Base-by-base conservation (phyloP, 352 stramenopile genomes). In the Blastocystis sp. region DNA sequence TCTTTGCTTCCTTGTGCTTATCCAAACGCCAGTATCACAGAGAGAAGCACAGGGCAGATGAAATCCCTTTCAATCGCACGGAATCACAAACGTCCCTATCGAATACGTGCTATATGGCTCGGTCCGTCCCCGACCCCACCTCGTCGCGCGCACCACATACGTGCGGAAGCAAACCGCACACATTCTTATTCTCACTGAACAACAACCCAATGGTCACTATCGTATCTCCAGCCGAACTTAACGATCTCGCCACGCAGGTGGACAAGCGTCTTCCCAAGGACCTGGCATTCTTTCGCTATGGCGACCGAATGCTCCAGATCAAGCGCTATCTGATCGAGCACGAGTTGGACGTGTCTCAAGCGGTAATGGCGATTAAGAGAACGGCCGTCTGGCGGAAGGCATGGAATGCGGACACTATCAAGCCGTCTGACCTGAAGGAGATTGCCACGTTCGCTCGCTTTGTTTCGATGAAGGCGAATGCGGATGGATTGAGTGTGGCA, bases 341-440 rank as follows among this genome's bases (percentile, higher is more conserved):
- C 35, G 70, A 80, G 33, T 31, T 80, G 21, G 60, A 80, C 37
- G 35, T 80, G 4, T 39, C 70, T n/a, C 35, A 80, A 31, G 50
- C 70, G 33, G 60, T 80, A n/a, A 26, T 37, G 16, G 50, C 70
- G 37, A 80, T 80, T 24, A 80, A 80, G 60, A 80, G 70, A 80
- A 80, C 70, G 12, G 60, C 51, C 21, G 60, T 21, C 4, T 80
- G 70, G 70, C 9, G 70, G n/a, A 67, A 80, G 50, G 60, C 26
- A 37, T 80, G 70, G 70, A 80, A 80, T n/a, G 70, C 70, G 19
- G 70, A 80, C 37, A 65, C 70, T 10, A 80, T 80, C 35, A 62
- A 45, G 19, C n/a, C 70, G 21, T 67, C 51, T 19, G 70, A 80
- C 37, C n/a, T 80, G n/a, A 66, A 45, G 26, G 33, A 80, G 3